These are phyloP conservation scores for Aleurites moluccanus DNA, from an alignment of 441 rosid species.

Conservation along the genomic window DNA sequence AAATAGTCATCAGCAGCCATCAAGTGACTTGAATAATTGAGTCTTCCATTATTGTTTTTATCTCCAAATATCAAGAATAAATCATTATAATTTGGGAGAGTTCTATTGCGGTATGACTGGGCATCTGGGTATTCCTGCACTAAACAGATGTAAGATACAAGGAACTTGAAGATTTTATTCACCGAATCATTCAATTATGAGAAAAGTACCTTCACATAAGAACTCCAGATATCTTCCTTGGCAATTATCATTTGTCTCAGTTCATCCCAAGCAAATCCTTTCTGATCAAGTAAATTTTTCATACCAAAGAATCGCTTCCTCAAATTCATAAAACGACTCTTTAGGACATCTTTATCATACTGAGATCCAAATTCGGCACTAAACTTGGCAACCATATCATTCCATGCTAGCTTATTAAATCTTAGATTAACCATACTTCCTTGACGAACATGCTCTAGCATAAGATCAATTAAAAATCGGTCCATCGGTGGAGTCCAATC, in stretches of 20 bases:
- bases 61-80: conserved; percentile 53
- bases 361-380: conserved; percentile 44
- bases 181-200: background rate
- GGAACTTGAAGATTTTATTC: conserved; percentile 12
- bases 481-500: conserved; percentile 55
- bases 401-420: conserved; percentile 45
- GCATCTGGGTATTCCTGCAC: conserved; percentile 53
- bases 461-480: conserved; percentile 48
- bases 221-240: conserved; percentile 36
- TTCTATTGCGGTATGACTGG: conserved; percentile 28
- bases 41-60: conserved; percentile 17
- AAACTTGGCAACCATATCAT: conserved; percentile 44
- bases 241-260: conserved; percentile 40
- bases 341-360: conserved; percentile 38
- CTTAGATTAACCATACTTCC: conserved; percentile 36
- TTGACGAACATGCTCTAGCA: conserved; percentile 44
- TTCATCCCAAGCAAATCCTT: conserved; percentile 49
- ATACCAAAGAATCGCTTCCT: conserved; percentile 43
- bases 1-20: conserved; percentile 29
- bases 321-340: conserved; percentile 39
- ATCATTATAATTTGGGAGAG: conserved; percentile 52
- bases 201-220: conserved; percentile 40
- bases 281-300: conserved; percentile 37
- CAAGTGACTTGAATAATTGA: conserved; percentile 21
- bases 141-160: conserved; percentile 21